phyloP scores from a whole-genome alignment of 305 asterid genomes.

The Caryopteris hybrid region DNA sequence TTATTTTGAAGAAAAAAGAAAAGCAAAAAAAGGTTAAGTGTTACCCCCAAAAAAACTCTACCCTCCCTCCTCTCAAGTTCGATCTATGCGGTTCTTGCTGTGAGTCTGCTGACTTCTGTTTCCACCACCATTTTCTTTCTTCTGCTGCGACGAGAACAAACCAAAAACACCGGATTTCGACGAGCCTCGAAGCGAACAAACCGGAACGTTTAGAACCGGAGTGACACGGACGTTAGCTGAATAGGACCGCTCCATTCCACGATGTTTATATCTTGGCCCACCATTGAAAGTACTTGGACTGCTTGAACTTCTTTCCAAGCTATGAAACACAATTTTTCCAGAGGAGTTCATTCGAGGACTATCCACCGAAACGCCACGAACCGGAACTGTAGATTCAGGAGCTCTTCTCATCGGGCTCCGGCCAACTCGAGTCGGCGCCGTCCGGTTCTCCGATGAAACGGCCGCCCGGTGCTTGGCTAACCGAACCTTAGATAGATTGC shows the following conservation, averaged over 20 bases:
- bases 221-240: slow-evolving; percentile 87
- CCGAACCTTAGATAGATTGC: slow-evolving; percentile 43
- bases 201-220: slow-evolving; percentile 90
- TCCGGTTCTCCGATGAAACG: slow-evolving; percentile 35
- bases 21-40: slow-evolving; percentile 14
- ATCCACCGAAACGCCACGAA: slow-evolving; percentile 53
- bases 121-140: slow-evolving; percentile 33
- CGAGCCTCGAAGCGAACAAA: slow-evolving; percentile 70
- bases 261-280: slow-evolving; percentile 55
- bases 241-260: slow-evolving; percentile 90
- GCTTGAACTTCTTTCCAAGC: slow-evolving; percentile 88
- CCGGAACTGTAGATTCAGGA: slow-evolving; percentile 31
- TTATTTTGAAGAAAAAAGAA: slow-evolving; percentile 17
- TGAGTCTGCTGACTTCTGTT: slow-evolving; percentile 27
- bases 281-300: slow-evolving; percentile 80
- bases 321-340: slow-evolving; percentile 79
- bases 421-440: slow-evolving; percentile 30
- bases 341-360: slow-evolving; percentile 93
- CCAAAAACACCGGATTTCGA: slow-evolving; percentile 74
- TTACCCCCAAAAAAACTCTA: slow-evolving; percentile 13
- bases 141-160: slow-evolving; percentile 59
- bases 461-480: slow-evolving; percentile 39
- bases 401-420: slow-evolving; percentile 51
- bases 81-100: slow-evolving; percentile 37
- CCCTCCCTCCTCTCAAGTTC: slow-evolving; percentile 30